Base-by-base conservation (phyloP, 257 asterid species). In the Scutellaria barbata region DNA sequence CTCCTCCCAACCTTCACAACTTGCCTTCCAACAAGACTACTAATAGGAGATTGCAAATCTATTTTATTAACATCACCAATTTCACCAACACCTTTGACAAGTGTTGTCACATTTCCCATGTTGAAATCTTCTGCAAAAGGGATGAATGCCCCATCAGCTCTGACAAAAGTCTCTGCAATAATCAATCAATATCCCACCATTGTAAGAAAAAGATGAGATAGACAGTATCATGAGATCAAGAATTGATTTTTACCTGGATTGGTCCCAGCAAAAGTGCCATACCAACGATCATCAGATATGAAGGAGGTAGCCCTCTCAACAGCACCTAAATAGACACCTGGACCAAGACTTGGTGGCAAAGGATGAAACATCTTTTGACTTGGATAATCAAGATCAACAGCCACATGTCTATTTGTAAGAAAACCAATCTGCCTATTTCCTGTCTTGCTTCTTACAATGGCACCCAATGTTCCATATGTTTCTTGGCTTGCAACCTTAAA, bases 331-430 rank as follows among this genome's bases (percentile, higher is more conserved):
- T 95, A 95, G 68, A 95, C 97, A 55, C 98, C 97, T 10, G 98
- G 97, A 3, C 99, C 98, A 57, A 90, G 90, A 79, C 94, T 88
- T 43, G 99, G 98, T 51, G 99, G 99, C 85, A 92, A 80, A 10
- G 99, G 99, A 81, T 95, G 99, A 74, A 85, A 95, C 99, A 95
- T 95, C 76, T 95, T 95, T 77, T 95, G 98, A 72, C 95, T 95
- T 16, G 99, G 98, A 78, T 84, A 95, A 71, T 95, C 97, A 74
- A 95, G 89, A 73, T 95, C 95, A 40, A 95, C 99, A 6, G 99
- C 99, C 54, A 95, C 99, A 69, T 95, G 99, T 41, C 98, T 84
- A 71, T 95, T 95, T 47, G 99, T 95, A 25, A 92, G 98, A 74
- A 95, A 95, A 47, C 99, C 99, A 5, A 95, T 89, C 85, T 87